Conservation (phyloP, 495 filamentous ascomycete species). For the Penicillium bialowiezense region DNA sequence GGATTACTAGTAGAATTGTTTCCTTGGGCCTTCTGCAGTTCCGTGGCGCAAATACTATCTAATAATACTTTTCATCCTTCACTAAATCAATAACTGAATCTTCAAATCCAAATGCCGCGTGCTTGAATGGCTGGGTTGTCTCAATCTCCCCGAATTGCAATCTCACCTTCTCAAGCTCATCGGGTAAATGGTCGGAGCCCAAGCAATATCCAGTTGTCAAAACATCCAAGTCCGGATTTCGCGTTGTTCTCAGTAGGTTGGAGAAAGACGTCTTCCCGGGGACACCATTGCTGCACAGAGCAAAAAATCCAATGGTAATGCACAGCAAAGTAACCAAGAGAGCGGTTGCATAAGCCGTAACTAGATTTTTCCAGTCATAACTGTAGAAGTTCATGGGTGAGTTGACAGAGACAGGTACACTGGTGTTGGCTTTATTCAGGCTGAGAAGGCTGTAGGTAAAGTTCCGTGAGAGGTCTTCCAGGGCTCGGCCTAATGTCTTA, state of each 20-base stretch:
- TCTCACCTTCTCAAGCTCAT: background rate
- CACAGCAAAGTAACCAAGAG: background rate
- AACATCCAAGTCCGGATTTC: constrained; percentile 1
- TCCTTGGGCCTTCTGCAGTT: too few relatives aligned
- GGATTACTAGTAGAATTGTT: too few relatives aligned
- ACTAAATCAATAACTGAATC: background rate
- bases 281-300: background rate
- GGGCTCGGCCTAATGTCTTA: background rate
- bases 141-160: constrained; percentile 5
- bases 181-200: background rate
- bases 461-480: constrained; percentile 4
- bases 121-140: background rate
- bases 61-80: constrained; percentile 1
- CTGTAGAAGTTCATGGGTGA: constrained; percentile 3
- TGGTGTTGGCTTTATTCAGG: background rate
- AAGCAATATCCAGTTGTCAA: background rate
- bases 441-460: constrained; percentile 5
- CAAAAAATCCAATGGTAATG: background rate
- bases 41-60: background rate
- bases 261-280: background rate
- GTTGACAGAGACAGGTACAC: background rate
- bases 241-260: constrained; percentile 1
- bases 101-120: constrained; percentile 2
- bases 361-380: background rate
- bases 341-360: background rate